phyloP scores from a whole-genome alignment of 805 yeast genomes.

The Metschnikowia koreensis region DNA sequence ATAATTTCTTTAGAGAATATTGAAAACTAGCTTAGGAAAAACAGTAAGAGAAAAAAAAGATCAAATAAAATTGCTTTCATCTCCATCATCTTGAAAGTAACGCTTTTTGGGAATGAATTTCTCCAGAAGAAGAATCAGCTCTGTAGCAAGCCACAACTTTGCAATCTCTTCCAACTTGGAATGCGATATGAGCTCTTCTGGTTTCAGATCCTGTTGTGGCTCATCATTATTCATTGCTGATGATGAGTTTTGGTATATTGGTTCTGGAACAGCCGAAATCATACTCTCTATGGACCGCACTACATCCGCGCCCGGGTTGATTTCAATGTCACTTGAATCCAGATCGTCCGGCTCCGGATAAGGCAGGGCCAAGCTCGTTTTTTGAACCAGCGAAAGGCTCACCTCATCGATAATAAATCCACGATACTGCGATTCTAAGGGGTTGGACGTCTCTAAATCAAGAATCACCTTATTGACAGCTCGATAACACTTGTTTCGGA shows the following conservation, averaged over 20 bases:
- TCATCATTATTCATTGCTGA: not conserved
- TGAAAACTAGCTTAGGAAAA: not conserved
- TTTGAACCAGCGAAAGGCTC: slow-evolving; percentile 5
- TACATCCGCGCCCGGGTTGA: slow-evolving; percentile 4
- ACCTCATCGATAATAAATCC: slow-evolving; percentile 6
- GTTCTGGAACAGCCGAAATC: slow-evolving; percentile 9
- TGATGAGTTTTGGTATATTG: not conserved
- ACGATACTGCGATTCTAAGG: slow-evolving; percentile 10
- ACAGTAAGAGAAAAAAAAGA: not conserved
- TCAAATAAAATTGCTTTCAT: slow-evolving; percentile 2
- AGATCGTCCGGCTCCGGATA: slow-evolving; percentile 15
- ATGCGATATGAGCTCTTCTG: slow-evolving; percentile 24
- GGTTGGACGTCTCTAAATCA: slow-evolving; percentile 22
- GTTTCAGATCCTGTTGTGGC: not conserved
- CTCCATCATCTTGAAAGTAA: slow-evolving; percentile 21
- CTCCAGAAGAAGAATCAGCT: slow-evolving; percentile 40
- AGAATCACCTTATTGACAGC: slow-evolving; percentile 68
- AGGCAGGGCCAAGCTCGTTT: not conserved
- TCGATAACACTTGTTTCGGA: slow-evolving; percentile 65
- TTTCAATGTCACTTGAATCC: slow-evolving; percentile 8
- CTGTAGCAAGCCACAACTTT: slow-evolving; percentile 65
- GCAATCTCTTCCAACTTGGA: slow-evolving; percentile 52
- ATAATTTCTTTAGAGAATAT: not conserved
- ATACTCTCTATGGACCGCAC: slow-evolving; percentile 8
- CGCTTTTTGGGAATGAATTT: slow-evolving; percentile 27